A percentile compares a stretch with the other conserved stretches of the same genome.
Conservation (phyloP, 2,329 filamentous ascomycete species). For the Cylindrodendrum hubeiense region DNA sequence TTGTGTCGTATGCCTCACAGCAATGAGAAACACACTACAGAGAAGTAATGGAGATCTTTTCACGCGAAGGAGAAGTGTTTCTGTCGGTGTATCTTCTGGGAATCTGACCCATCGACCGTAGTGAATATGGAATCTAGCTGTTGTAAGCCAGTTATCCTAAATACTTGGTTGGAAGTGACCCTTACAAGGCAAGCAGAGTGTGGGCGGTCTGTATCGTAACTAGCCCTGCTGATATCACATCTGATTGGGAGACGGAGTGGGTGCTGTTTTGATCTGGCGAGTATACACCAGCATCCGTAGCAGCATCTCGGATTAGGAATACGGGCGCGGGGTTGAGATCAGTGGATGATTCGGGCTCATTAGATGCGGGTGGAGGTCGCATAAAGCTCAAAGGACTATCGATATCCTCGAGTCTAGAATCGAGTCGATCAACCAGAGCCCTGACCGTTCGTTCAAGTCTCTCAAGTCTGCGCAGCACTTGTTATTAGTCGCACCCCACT, state of each 20-base stretch:
- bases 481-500: too few species aligned
- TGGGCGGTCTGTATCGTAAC: conserved; percentile 32
- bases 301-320: conserved; percentile 44
- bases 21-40: conserved; percentile 43
- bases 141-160: too few species aligned
- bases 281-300: conserved; percentile 39
- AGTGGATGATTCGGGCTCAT: background rate
- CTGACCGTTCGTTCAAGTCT: conserved; percentile 26
- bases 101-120: conserved; percentile 46
- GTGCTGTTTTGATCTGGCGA: conserved; percentile 24
- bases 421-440: conserved; percentile 29
- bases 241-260: background rate
- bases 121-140: conserved; percentile 39
- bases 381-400: background rate
- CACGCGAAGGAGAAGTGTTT: conserved; percentile 19
- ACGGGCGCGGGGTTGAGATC: conserved; percentile 39
- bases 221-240: conserved; percentile 40
- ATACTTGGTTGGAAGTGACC: too few species aligned
- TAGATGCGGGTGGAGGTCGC: background rate
- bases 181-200: conserved; percentile 39
- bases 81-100: conserved; percentile 27
- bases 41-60: conserved; percentile 38
- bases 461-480: conserved; percentile 35
- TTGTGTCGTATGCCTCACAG: conserved; percentile 40
- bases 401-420: conserved; percentile 19